Evolutionary conservation across 2,329 filamentous ascomycete species (phyloP).

Genomic region (Alternaria burnsii): DNA sequence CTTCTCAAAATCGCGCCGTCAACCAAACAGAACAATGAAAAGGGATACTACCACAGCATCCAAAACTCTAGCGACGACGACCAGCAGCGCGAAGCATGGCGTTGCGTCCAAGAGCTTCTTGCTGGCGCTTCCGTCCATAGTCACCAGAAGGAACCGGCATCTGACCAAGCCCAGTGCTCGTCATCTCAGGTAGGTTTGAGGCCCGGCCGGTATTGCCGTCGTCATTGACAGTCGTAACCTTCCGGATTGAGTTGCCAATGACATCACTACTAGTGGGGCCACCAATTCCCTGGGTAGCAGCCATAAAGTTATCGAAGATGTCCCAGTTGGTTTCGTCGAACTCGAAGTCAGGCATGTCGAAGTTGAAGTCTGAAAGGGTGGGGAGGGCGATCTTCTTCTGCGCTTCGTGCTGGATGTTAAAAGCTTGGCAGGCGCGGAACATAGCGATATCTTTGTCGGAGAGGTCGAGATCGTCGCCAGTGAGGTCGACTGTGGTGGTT

Average conservation of each 20-base stretch:
- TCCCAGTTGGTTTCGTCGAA: neutral
- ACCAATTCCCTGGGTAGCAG: neutral
- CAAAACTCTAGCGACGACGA: conserved; percentile 15
- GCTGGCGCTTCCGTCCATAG: conserved; percentile 24
- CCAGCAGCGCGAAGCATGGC: conserved; percentile 11
- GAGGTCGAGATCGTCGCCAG: neutral
- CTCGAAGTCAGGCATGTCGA: neutral
- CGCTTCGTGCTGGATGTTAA: neutral
- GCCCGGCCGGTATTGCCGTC: neutral
- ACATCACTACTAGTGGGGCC: conserved; percentile 5
- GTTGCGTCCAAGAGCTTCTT: conserved; percentile 29
- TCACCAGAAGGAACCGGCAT: conserved; percentile 2
- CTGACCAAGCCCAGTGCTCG: neutral
- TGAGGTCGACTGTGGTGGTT: neutral
- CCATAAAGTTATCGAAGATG: neutral
- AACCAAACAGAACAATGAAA: conserved; percentile 1
- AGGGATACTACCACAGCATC: neutral
- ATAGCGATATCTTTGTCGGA: neutral
- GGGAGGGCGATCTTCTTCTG: neutral
- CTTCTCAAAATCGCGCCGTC: neutral
- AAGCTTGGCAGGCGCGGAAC: neutral
- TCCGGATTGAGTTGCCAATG: neutral
- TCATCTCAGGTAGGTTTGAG: neutral
- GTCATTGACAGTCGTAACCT: neutral
- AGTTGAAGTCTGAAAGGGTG: neutral